Base-by-base conservation (phyloP, 257 asterid species). In the Verbascum thapsus region DNA sequence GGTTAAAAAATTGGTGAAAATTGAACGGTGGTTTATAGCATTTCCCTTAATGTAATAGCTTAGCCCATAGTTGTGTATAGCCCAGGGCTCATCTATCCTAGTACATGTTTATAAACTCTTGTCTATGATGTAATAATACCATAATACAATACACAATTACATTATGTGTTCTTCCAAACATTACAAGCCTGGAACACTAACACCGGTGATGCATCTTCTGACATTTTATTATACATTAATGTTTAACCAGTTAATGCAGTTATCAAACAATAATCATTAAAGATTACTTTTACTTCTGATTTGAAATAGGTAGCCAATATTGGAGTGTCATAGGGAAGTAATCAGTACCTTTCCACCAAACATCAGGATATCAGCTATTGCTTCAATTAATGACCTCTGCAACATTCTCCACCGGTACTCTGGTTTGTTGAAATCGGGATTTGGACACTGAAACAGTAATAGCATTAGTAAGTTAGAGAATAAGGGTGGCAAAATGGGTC, bases 351-450 rank as follows among this genome's bases (percentile, higher is more conserved):
- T 77, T 56, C 99, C 97, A 49, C 79, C 87, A 49, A 54, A 38
- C 19, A 74, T 71, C 47, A 89, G 85, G 70, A 70, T 62, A 80
- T 86, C 88, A 49, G 76, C 76, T 71, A 89, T 77, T 52, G 99
- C 97, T 87, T 89, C 95, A 53, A 89, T 85, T 75, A 92, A 78
- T 68, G 97, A 79, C 74, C 85, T 81, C 61, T 76, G 99, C 76
- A 89, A 64, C 97, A 89, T 87, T 70, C 95, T 80, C 97, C 97
- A 87, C 18, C 97, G 84, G 54, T 85, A 66, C 58, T 81, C 90
- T 71, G 95, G 84, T 63, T 74, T 85, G 82, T 87, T 87, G 81
- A 92, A 92, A 76, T 92, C 97, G 9, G 98, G 98, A 79, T 92
- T 92, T 8, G 98, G 98, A 71, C 99, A 92, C 99, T 92, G 88